phyloP scores from a whole-genome alignment of 257 asterid genomes.

The Nicotiana otophora region DNA sequence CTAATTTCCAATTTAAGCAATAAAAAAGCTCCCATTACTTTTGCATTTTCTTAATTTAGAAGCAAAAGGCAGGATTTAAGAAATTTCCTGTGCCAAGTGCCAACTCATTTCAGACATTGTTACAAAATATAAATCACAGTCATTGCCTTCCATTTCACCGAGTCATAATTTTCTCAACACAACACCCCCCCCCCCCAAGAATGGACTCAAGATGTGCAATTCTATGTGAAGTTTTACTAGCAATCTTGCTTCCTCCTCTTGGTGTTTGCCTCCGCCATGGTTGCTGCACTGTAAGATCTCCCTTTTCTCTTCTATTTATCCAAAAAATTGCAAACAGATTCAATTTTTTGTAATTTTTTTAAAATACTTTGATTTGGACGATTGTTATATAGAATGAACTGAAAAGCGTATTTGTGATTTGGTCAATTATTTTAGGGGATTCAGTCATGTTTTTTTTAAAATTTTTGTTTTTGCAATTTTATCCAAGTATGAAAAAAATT shows the following conservation, averaged over 20 bases:
- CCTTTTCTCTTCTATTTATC: not conserved
- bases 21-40: not conserved
- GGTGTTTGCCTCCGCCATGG: slow-evolving; percentile 85
- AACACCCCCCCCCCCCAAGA: not conserved
- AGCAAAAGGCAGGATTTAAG: not conserved
- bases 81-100: not conserved
- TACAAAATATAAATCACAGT: too few species aligned
- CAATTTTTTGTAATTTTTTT: not conserved
- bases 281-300: slow-evolving; percentile 63
- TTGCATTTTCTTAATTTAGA: not conserved
- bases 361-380: not conserved
- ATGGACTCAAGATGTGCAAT: slow-evolving; percentile 47
- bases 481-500: not conserved
- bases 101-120: not conserved
- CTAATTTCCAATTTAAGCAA: too few species aligned
- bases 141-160: not conserved
- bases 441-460: not conserved
- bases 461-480: too few species aligned
- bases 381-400: not conserved
- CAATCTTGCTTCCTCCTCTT: slow-evolving; percentile 73
- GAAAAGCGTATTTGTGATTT: not conserved
- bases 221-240: slow-evolving; percentile 41
- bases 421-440: not conserved
- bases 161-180: not conserved
- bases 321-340: not conserved